Conservation (phyloP, 2,329 filamentous ascomycete genomes). For the Ophiostoma quercus region DNA sequence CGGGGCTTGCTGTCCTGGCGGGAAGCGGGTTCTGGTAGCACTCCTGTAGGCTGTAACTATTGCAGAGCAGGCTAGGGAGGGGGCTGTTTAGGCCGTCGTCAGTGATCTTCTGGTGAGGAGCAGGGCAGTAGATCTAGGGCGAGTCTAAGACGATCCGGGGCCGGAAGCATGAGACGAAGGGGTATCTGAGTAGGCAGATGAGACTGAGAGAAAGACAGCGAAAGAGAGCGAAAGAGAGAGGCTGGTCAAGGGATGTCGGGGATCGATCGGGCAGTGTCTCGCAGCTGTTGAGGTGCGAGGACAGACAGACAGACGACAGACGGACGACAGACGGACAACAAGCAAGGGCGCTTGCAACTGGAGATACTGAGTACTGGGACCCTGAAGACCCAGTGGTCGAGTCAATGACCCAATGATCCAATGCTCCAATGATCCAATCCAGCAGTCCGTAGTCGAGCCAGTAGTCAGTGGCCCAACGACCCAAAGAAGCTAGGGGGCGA, state of each 20-base stretch:
- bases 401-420: background rate
- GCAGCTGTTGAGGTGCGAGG: background rate
- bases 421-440: background rate
- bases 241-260: background rate
- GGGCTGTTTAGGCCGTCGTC: background rate
- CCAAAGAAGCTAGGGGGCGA: slow-evolving; percentile 13
- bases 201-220: background rate
- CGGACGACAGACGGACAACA: background rate
- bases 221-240: background rate
- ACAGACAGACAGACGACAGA: background rate
- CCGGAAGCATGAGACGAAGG: background rate
- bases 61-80: background rate
- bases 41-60: too few species aligned
- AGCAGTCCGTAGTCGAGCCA: too few species aligned
- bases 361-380: background rate
- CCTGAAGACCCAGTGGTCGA: background rate
- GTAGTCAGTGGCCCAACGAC: background rate
- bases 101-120: background rate
- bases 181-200: background rate
- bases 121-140: background rate
- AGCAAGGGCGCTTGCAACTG: background rate
- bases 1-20: background rate
- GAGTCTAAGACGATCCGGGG: slow-evolving; percentile 4
- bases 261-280: background rate
- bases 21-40: background rate